These are phyloP conservation scores for Nakazawaea ishiwadae DNA, from an alignment of 805 yeast species.

Conservation along the genomic window DNA sequence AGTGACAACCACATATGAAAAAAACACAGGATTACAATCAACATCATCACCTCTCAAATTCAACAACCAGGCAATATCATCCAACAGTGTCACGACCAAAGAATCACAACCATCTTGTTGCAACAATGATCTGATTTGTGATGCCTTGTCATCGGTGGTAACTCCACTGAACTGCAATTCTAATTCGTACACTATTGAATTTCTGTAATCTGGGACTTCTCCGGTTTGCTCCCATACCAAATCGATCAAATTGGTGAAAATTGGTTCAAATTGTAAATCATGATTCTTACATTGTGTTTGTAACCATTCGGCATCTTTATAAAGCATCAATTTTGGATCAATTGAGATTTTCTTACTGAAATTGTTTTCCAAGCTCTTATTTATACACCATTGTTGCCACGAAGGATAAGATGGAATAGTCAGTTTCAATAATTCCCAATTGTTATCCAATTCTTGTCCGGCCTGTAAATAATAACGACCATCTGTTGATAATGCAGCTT, in stretches of 20 bases:
- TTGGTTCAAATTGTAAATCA: slow-evolving; percentile 42
- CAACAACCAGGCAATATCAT: slow-evolving; percentile 84
- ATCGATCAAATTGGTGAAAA: slow-evolving; percentile 68
- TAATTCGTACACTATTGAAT: slow-evolving; percentile 26
- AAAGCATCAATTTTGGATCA: slow-evolving; percentile 72
- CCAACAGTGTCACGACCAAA: slow-evolving; percentile 64
- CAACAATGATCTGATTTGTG: slow-evolving; percentile 24
- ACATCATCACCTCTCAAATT: slow-evolving; percentile 77
- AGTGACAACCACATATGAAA: slow-evolving; percentile 43
- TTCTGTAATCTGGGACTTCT: slow-evolving; percentile 29
- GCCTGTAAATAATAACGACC: slow-evolving; percentile 96
- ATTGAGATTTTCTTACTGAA: slow-evolving; percentile 61
- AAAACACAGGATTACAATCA: slow-evolving; percentile 77
- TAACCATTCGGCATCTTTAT: slow-evolving; percentile 38
- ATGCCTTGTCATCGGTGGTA: slow-evolving; percentile 30
- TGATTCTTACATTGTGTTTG: slow-evolving; percentile 26
- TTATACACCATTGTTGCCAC: slow-evolving; percentile 78
- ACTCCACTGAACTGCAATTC: slow-evolving; percentile 37
- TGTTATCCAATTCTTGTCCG: slow-evolving; percentile 66
- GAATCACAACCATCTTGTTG: slow-evolving; percentile 30
- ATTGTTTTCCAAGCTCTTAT: slow-evolving; percentile 43
- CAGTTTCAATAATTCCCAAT: slow-evolving; percentile 80
- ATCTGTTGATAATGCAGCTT: slow-evolving; percentile 85
- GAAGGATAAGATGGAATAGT: slow-evolving; percentile 65
- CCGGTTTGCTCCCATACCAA: slow-evolving; percentile 54